Conservation (phyloP, 495 filamentous ascomycete species). For the Aspergillus indologenus region DNA sequence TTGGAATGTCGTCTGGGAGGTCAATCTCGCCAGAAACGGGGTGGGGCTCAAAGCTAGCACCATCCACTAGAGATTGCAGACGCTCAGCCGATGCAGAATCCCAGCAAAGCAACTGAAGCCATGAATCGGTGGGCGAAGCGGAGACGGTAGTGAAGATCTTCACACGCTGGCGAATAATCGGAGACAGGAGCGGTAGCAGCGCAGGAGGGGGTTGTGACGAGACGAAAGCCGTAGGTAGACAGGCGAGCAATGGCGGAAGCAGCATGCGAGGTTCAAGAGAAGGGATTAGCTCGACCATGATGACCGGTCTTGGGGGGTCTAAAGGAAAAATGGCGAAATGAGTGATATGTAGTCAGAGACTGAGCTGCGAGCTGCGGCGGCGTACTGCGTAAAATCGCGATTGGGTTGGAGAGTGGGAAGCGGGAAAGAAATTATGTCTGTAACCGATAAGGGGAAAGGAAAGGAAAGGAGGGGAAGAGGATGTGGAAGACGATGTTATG, state of each 20-base stretch:
- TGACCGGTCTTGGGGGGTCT: slow-evolving; percentile 4
- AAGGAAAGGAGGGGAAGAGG: neutral
- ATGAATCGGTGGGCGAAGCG: slow-evolving; percentile 65
- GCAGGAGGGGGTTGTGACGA: slow-evolving; percentile 73
- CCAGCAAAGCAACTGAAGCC: slow-evolving; percentile 91
- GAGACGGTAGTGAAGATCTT: slow-evolving; percentile 62
- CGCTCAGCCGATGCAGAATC: slow-evolving; percentile 62
- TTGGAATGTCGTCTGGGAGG: slow-evolving; percentile 58
- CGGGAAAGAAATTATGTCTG: neutral
- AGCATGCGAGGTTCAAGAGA: slow-evolving; percentile 63
- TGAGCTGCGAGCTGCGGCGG: neutral
- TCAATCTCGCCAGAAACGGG: slow-evolving; percentile 93
- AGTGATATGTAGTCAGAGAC: neutral
- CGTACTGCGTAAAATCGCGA: neutral
- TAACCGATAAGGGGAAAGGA: neutral
- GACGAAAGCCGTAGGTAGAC: slow-evolving; percentile 78
- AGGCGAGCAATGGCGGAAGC: slow-evolving; percentile 75
- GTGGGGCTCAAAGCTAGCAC: slow-evolving; percentile 76
- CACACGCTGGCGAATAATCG: slow-evolving; percentile 86
- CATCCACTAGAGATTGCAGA: slow-evolving; percentile 62
- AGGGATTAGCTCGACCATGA: slow-evolving; percentile 55
- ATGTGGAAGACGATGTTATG: neutral
- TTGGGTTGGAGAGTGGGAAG: neutral
- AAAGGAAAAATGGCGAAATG: neutral
- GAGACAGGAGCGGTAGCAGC: slow-evolving; percentile 78